phyloP scores from a whole-genome alignment of 306 rosid species.

The Albizia julibrissin region DNA sequence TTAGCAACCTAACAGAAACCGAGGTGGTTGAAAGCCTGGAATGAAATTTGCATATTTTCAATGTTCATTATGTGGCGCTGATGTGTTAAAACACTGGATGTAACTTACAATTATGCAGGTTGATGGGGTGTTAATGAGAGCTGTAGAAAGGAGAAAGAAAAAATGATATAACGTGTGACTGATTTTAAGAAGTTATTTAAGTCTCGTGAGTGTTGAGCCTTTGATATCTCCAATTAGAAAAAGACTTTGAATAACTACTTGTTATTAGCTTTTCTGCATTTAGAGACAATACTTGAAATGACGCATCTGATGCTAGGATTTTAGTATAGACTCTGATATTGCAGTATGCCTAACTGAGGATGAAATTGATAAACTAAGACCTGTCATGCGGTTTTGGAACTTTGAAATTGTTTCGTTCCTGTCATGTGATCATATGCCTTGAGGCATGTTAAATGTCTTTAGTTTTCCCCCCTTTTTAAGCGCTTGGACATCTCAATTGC shows the following conservation, averaged over 20 bases:
- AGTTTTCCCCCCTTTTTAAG: neutral
- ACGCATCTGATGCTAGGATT: neutral
- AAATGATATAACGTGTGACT: neutral
- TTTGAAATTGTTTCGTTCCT: conserved; percentile 8
- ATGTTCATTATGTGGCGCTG: neutral
- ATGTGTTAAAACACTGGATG: neutral
- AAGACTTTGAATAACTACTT: neutral
- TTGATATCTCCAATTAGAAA: neutral
- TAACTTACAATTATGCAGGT: neutral
- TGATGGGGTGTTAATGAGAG: neutral
- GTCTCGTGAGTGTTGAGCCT: neutral
- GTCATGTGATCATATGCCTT: neutral
- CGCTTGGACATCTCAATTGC: neutral
- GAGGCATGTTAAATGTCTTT: neutral
- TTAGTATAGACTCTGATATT: neutral
- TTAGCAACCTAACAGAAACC: neutral
- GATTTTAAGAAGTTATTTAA: neutral
- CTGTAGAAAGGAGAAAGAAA: neutral
- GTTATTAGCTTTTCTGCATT: neutral
- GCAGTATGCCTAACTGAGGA: neutral
- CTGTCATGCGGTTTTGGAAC: conserved; percentile 12
- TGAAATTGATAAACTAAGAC: neutral
- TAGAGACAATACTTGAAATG: neutral
- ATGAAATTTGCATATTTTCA: neutral
- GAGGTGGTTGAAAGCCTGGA: neutral